Conservation (phyloP, 257 asterid genomes). For the Scutellaria minor region DNA sequence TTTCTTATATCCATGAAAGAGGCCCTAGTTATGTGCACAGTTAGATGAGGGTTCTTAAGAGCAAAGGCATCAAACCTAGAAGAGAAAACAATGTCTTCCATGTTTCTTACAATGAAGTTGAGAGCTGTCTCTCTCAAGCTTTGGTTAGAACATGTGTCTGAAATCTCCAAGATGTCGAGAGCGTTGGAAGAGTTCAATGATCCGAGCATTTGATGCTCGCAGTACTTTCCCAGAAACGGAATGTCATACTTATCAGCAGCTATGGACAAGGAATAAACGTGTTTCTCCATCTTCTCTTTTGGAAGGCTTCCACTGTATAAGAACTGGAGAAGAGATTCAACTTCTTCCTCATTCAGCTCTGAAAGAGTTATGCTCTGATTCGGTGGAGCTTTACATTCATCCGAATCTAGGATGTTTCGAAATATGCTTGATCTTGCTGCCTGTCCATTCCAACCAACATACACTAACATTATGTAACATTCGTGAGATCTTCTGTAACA, state of each 20-base stretch:
- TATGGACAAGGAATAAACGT: conserved; percentile 69
- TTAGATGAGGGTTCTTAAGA: conserved; percentile 85
- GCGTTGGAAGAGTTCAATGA: conserved; percentile 67
- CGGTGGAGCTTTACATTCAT: conserved; percentile 85
- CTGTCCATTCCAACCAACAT: conserved; percentile 36
- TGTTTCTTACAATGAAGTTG: conserved; percentile 73
- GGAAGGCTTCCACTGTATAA: conserved; percentile 70
- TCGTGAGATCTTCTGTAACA: too few species aligned
- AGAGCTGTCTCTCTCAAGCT: conserved; percentile 70
- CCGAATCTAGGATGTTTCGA: conserved; percentile 70
- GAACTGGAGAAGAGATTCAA: conserved; percentile 69
- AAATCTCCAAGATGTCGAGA: conserved; percentile 73
- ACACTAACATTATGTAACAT: too few species aligned
- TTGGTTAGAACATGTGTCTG: conserved; percentile 78
- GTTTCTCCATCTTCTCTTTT: conserved; percentile 67
- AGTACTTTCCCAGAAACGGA: conserved; percentile 69
- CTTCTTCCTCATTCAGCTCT: conserved; percentile 69
- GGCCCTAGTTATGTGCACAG: conserved; percentile 89
- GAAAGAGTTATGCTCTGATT: conserved; percentile 58
- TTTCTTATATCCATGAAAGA: conserved; percentile 79
- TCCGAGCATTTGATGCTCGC: conserved; percentile 76
- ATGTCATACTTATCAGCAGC: conserved; percentile 93
- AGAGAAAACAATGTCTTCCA: conserved; percentile 89
- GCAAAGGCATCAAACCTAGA: conserved; percentile 79
- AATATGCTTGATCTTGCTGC: conserved; percentile 77